Evolutionary conservation across 2,329 filamentous ascomycete genomes (phyloP), one percentile per base, ranked within the genome.

Genomic region (Microcyclosporella mali): DNA sequence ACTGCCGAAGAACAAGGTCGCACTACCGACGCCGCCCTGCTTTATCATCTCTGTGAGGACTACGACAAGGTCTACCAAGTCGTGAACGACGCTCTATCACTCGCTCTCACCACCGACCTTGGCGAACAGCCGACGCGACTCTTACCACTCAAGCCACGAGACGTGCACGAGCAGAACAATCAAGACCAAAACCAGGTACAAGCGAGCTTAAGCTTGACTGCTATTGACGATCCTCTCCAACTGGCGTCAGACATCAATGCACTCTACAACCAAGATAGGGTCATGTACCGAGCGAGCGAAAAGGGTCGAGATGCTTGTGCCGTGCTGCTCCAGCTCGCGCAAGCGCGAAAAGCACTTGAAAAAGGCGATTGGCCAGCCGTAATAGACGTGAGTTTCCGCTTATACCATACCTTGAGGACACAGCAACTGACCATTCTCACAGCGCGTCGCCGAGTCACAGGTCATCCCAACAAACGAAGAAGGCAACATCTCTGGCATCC

Each of bases 1-100:
- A 87, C 89, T 58, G 92, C 92, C 3, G 90, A 98, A 56, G 90
- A 97, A 64, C 94, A 90, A 57, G 90, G 92, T 30, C 80, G 94
- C 37, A 88, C 84, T 1, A 94, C 90, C 1, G 92, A 98, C 66
- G 89, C 94, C 2, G 90, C 97, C 11, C 75, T 98, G 38, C 74
- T 98, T 39, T 97, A 94, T 65, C 90, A 98, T 64, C 74, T 98
- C 33, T 90, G 92, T 0, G 87, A 88, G 58, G 89, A 98, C 64
- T 97, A 94, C 63, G 88, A 98, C 63, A 88, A 82, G 41, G 94
- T 97, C n/a, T 81, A 95, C 33, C 73, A 78, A 18, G 90, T 97
- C 52, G 79, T 97, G 59, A 95, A 89, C 66, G 84, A 88, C 30
- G 84, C 89, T 3, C 74, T 98, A 28, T 94, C 89, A 43, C 88